Evolutionary conservation across 805 yeast species (phyloP), one percentile per base, ranked within the genome.

Genomic region (Teunomyces cretensis): DNA sequence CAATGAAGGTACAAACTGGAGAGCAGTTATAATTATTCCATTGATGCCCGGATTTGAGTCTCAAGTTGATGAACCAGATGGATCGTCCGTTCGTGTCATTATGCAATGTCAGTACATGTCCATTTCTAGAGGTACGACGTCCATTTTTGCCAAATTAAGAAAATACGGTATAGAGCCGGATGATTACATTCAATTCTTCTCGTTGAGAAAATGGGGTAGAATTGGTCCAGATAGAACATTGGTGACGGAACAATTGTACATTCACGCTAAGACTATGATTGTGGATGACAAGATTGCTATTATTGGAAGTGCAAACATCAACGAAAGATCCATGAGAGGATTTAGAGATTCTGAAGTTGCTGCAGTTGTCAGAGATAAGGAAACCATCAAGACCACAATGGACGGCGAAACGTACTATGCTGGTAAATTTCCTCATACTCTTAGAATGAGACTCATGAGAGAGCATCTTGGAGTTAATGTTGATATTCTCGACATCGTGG

Each of bases 1-100:
- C 59, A 78, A 79, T 48, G 86, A 84, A 48, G 80, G 81, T 4
- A 85, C 81, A 43, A 64, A 72, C 9, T 94, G 99, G 99, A 84
- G 83, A 50, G 98, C 98, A 1, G 79, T 89, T 19, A 85, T 94
- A 49, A 76, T 94, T 9, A 89, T 94, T 50, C 99, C 99, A 2
- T 73, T 94, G 53, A 89, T 94, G 94, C 99, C 99, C 1, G 99
- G 99, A 0, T 94, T 95, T 63, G 94, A 86, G 58, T 83, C 96
- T 22, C 87, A 89, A 52, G 96, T 95, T 15, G 98, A 92, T 60
- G 81, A 86, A 50, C 86, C 94, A 12, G 97, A 90, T 53, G 99
- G 97, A 1, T 86, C 96, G 0, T 80, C 96, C n/a, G 90, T 94
- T 4, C 81, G 99, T 58, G 84, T 94, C 19, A 95, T 94, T 53